Percentiles rank a stretch among this genome's conserved stretches.
These are phyloP conservation scores for Withania somnifera DNA, from an alignment of 305 asterid genomes.

Conservation along the genomic window DNA sequence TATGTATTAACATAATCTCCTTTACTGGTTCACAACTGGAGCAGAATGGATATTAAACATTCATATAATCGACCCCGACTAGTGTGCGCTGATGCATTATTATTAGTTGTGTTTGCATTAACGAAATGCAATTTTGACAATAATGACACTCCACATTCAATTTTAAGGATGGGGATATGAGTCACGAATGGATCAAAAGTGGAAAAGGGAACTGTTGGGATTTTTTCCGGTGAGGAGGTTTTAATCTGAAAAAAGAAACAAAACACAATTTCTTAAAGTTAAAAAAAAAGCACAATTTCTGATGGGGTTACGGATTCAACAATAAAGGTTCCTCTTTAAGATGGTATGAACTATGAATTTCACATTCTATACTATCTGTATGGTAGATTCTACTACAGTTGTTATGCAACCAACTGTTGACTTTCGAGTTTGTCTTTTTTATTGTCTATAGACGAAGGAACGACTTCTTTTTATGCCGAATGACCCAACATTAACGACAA, in stretches of 20 bases:
- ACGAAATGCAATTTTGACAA: not conserved
- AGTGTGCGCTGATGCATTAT: not conserved
- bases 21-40: not conserved
- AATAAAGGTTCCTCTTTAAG: not conserved
- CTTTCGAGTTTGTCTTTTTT: slow-evolving; percentile 1
- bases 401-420: not conserved
- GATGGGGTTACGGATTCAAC: not conserved
- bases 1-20: not conserved
- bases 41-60: not conserved
- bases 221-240: not conserved
- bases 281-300: not conserved
- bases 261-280: not conserved
- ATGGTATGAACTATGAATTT: not conserved
- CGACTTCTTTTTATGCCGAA: slow-evolving; percentile 49
- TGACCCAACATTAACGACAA: slow-evolving; percentile 48
- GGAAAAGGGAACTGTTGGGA: not conserved
- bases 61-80: not conserved
- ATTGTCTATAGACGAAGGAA: slow-evolving; percentile 43
- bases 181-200: not conserved
- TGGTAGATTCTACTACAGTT: slow-evolving; percentile 2
- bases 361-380: slow-evolving; percentile 5
- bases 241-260: not conserved
- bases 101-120: not conserved
- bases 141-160: not conserved
- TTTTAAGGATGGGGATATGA: not conserved